Conservation (phyloP, 108 stramenopile species). For the Fragilariopsis cylindrus region DNA sequence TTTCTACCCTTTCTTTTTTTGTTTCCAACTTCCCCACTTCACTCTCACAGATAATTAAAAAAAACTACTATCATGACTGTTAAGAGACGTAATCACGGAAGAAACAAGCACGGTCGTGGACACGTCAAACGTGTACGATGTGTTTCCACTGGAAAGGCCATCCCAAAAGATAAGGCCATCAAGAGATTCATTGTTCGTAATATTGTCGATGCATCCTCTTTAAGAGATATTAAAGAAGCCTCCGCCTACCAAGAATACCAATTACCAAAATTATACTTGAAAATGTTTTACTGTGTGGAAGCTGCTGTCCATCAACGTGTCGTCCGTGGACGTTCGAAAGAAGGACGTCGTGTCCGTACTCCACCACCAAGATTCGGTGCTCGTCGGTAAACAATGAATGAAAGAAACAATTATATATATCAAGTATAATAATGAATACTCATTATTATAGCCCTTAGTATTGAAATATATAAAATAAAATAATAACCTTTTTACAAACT, state of each 20-base stretch:
- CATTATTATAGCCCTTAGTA: too few relatives aligned
- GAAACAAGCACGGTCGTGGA: slow-evolving; percentile 99
- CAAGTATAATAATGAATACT: too few relatives aligned
- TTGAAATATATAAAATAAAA: too few relatives aligned
- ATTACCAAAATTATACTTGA: slow-evolving; percentile 99
- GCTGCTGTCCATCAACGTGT: slow-evolving; percentile 99
- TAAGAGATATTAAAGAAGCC: slow-evolving; percentile 99
- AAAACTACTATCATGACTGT: slow-evolving; percentile 87
- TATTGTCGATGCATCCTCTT: slow-evolving; percentile 98
- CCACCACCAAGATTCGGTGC: slow-evolving; percentile 81
- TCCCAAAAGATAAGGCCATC: slow-evolving; percentile 99
- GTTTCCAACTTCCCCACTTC: too few relatives aligned
- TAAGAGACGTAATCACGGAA: slow-evolving; percentile 98
- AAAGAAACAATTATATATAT: neutral
- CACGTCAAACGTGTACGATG: slow-evolving; percentile 99
- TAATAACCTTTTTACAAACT: too few relatives aligned
- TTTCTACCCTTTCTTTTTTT: too few relatives aligned
- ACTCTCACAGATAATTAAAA: neutral
- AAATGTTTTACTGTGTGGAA: slow-evolving; percentile 99
- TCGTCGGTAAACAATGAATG: slow-evolving; percentile 27
- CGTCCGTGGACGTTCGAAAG: slow-evolving; percentile 95
- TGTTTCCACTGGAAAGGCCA: slow-evolving; percentile 98
- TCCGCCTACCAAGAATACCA: slow-evolving; percentile 99
- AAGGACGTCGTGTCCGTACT: slow-evolving; percentile 90
- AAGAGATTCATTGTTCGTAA: slow-evolving; percentile 99